Conservation (phyloP, 345 rosid genomes). For the Toxicodendron radicans region DNA sequence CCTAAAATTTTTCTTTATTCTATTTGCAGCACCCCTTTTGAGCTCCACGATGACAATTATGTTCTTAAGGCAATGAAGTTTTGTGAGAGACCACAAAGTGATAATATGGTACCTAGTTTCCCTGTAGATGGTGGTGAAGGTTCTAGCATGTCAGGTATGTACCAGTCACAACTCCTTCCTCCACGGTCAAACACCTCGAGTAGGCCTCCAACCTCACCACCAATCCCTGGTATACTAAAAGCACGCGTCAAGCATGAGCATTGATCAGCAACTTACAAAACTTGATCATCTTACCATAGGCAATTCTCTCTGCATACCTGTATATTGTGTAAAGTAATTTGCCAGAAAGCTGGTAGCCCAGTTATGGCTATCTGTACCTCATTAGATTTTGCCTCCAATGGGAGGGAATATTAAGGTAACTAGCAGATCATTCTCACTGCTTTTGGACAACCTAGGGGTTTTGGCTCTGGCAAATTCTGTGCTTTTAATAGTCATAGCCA, state of each 20-base stretch:
- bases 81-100: constrained; percentile 53
- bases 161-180: constrained; percentile 47
- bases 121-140: constrained; percentile 51
- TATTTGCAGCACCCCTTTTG: constrained; percentile 89
- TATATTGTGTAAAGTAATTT: constrained; percentile 68
- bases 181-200: constrained; percentile 35
- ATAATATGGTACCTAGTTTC: constrained; percentile 36
- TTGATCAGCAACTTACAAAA: constrained; percentile 28
- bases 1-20: not conserved
- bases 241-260: constrained; percentile 78
- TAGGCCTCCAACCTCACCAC: constrained; percentile 62
- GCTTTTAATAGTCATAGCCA: constrained; percentile 22
- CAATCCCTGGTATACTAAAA: constrained; percentile 63
- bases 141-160: constrained; percentile 49
- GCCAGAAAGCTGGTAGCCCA: constrained; percentile 24
- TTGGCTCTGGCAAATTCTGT: constrained; percentile 22
- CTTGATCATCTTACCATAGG: constrained; percentile 20
- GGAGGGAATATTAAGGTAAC: constrained; percentile 21
- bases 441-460: constrained; percentile 21
- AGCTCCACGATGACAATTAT: constrained; percentile 96
- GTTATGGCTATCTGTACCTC: constrained; percentile 16
- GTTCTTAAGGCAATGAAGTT: constrained; percentile 96
- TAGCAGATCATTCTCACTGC: constrained; percentile 23
- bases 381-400: constrained; percentile 8
- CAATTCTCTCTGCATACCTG: constrained; percentile 42